Evolutionary conservation across 768 basidiomycete species (phyloP), one percentile per base, ranked within the genome.

Genomic region (Amanita jacksonii): DNA sequence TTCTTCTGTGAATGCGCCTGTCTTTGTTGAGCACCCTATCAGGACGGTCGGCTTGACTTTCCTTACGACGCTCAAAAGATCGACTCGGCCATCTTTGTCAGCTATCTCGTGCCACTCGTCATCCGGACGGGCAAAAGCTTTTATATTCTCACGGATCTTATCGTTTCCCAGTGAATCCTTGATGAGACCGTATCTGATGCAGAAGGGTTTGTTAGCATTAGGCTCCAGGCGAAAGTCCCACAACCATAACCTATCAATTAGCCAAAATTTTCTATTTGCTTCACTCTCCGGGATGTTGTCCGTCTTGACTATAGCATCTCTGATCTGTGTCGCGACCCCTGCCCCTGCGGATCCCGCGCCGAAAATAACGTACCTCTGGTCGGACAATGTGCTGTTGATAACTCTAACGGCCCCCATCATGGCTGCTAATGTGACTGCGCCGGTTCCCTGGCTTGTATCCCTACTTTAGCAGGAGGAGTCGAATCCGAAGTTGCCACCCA

Each of bases 271-370:
- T 24, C 60, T 58, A 50, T 73, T 79, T 0, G 86, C 87, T 35
- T 84, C 77, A 9, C 70, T 70, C 4, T 56, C 50, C 6, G 27
- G 12, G 6, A 28, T 12, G 0, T 65, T 66, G 53, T 81, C 75
- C 4, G 68, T 62, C 36, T 76, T 55, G 16, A 78, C 66, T 49
- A 90, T 81, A 2, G 85, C 89, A 48, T 85, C 83, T 4, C 85
- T 75, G 20, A 93, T 59, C 53, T 90, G 87, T 20, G 67, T 66
- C 3, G 83, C 67, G 53, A 90, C 87, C 8, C 90, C 90, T 41
- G 87, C 67, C 1, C 90, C 89, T 0, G 89, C 88, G 0, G 82
- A 79, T 4, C 85, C 89, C 0, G 85, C 79, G 7, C 89, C 89
- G 56, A 82, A 85, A 43, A 90, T 70, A 48, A 90, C 64, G 55